A percentile compares a stretch with the other conserved stretches of the same genome.
Conservation (phyloP, 164 flowering plant genomes). For the Paratinospora sagittata region DNA sequence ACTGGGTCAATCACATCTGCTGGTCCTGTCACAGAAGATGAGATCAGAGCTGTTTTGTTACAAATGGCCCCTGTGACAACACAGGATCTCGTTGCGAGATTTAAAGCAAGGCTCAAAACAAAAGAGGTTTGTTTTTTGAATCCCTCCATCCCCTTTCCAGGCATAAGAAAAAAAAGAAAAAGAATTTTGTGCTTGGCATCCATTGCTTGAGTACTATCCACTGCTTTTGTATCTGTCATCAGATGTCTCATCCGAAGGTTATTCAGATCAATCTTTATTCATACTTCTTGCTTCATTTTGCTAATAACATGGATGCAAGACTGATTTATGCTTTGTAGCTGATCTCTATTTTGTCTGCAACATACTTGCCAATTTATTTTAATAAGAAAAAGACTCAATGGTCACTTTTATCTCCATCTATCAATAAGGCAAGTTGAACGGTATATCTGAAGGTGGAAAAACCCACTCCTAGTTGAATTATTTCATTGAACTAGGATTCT, state of each 20-base stretch:
- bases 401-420: no score
- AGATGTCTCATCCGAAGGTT: no score
- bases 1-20: slow-evolving; percentile 33
- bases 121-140: slow-evolving; percentile 45
- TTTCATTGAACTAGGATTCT: no score
- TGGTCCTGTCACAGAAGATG: slow-evolving; percentile 84
- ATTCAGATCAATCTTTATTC: no score
- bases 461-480: no score
- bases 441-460: no score
- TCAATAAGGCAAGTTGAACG: no score
- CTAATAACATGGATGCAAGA: neutral
- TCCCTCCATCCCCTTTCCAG: neutral
- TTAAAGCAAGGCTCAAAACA: slow-evolving; percentile 58
- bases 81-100: slow-evolving; percentile 79
- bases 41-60: slow-evolving; percentile 69
- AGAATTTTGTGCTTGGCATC: neutral
- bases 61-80: slow-evolving; percentile 73
- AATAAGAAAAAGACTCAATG: no score
- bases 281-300: neutral
- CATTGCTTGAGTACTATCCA: neutral
- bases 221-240: neutral
- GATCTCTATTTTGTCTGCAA: no score
- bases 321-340: no score
- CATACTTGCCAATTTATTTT: no score
- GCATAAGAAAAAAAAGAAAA: no score